Evolutionary conservation across 495 filamentous ascomycete genomes (phyloP).

Genomic region (Tuber aestivum): DNA sequence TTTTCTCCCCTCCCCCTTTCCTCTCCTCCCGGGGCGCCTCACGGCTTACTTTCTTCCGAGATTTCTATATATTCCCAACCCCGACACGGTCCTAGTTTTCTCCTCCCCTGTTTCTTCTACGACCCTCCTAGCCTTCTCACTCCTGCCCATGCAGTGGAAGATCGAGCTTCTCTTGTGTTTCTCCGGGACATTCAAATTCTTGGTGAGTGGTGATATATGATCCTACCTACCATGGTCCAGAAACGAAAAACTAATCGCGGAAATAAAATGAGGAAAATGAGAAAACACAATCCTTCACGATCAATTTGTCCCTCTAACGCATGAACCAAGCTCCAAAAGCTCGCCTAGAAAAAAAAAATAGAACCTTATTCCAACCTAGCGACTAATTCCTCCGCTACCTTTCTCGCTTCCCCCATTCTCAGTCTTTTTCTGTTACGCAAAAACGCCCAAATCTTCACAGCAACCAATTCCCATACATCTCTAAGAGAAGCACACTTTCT

Average conservation of each 20-base stretch:
- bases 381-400: slow-evolving; percentile 4
- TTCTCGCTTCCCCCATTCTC: neutral
- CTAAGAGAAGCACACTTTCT: slow-evolving; percentile 42
- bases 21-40: too few relatives aligned
- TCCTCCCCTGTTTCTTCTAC: too few relatives aligned
- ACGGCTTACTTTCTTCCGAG: too few relatives aligned
- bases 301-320: too few relatives aligned
- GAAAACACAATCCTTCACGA: neutral
- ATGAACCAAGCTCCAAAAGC: neutral
- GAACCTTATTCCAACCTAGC: neutral
- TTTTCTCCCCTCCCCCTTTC: too few relatives aligned
- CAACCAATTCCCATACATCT: slow-evolving; percentile 55
- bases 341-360: neutral
- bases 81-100: too few relatives aligned
- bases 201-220: neutral
- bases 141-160: too few relatives aligned
- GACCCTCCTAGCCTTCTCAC: too few relatives aligned
- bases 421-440: slow-evolving; percentile 27
- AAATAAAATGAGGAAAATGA: neutral
- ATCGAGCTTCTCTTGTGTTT: too few relatives aligned
- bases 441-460: slow-evolving; percentile 50
- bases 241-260: neutral
- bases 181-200: neutral
- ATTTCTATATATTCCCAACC: too few relatives aligned
- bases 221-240: too few relatives aligned